Evolutionary conservation across 2,329 filamentous ascomycete genomes (phyloP).

Genomic region (Grosmannia serpens): DNA sequence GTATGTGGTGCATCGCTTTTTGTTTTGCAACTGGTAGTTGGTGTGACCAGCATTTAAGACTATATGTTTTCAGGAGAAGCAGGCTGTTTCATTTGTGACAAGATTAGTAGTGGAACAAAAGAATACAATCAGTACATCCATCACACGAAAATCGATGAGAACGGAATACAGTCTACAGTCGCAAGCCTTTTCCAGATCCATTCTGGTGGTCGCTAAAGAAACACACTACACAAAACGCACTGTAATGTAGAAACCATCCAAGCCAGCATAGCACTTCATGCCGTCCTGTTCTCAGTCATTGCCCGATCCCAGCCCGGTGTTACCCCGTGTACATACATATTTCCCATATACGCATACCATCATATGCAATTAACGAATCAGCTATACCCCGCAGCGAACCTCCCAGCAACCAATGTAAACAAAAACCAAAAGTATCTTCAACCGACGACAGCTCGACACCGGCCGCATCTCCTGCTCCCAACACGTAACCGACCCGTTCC

Average conservation of each 20-base stretch:
- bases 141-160: no score
- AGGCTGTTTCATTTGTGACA: no score
- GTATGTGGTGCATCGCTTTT: constrained; percentile 1
- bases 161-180: no score
- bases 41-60: not conserved
- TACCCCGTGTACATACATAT: not conserved
- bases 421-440: not conserved
- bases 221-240: no score
- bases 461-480: not conserved
- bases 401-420: constrained; percentile 6
- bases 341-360: not conserved
- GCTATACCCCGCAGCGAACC: not conserved
- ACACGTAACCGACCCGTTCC: not conserved
- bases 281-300: no score
- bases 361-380: not conserved
- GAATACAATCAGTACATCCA: no score
- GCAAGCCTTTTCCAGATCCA: no score
- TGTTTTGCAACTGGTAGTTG: constrained; percentile 5
- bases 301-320: no score
- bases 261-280: no score
- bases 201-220: no score
- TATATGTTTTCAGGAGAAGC: not conserved
- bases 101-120: no score
- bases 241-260: no score
- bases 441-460: not conserved